These are phyloP conservation scores for Tetrahymena borealis DNA, from an alignment of 73 alveolate genomes.

Conservation along the genomic window DNA sequence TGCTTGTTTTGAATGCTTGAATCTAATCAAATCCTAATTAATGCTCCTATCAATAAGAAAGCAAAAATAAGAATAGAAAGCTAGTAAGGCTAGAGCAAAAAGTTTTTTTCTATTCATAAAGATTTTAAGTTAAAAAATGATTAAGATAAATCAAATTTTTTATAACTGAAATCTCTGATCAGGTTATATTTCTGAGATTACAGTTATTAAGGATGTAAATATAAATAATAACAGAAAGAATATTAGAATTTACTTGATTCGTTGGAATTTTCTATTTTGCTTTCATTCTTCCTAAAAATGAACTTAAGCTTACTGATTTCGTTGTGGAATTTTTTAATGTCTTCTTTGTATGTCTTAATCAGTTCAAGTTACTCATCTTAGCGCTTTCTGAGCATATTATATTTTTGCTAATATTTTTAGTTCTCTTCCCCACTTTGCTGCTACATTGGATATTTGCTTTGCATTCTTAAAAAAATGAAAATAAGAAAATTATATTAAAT, in stretches of 20 bases:
- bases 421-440: background rate
- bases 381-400: background rate
- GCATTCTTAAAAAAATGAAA: background rate
- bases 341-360: background rate
- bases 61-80: background rate
- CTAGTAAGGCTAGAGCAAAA: background rate
- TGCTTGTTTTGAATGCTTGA: too few species aligned
- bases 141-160: too few species aligned
- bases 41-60: background rate
- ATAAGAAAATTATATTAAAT: too few species aligned
- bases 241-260: background rate
- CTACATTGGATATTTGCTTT: background rate
- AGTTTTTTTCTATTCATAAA: background rate
- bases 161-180: too few species aligned
- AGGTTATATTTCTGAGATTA: too few species aligned
- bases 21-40: background rate
- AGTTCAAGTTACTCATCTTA: background rate
- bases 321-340: background rate
- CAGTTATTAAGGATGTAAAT: too few species aligned
- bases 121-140: too few species aligned
- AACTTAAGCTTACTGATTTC: background rate
- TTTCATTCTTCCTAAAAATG: background rate
- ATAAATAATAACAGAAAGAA: background rate
- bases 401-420: background rate
- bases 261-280: background rate